A percentile compares a stretch with the other conserved stretches of the same genome.
phyloP scores from a whole-genome alignment of 2,329 filamentous ascomycete species.

The Aureobasidium sp. region DNA sequence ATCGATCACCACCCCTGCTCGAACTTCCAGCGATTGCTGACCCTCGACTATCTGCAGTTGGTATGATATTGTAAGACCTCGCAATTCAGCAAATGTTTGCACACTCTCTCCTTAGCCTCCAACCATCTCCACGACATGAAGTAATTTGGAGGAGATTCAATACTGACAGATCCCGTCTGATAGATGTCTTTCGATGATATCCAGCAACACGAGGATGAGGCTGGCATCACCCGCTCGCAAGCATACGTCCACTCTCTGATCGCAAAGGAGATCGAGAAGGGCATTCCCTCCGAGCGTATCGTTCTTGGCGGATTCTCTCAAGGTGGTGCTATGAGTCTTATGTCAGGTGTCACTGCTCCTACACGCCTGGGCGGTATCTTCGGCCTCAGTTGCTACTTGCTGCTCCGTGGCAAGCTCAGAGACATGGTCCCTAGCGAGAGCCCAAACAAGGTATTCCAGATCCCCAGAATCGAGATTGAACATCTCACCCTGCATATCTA shows the following conservation, averaged over 20 bases:
- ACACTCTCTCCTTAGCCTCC: background rate
- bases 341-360: conserved; percentile 65
- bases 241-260: conserved; percentile 73
- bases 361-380: conserved; percentile 81
- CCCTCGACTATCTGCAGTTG: conserved; percentile 38
- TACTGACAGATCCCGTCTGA: conserved; percentile 1
- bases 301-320: conserved; percentile 83
- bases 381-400: conserved; percentile 72
- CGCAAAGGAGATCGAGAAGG: conserved; percentile 67
- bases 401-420: conserved; percentile 57
- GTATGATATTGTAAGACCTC: conserved; percentile 65
- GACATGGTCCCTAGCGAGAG: conserved; percentile 45
- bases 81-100: conserved; percentile 21
- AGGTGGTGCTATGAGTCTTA: conserved; percentile 78
- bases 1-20: background rate
- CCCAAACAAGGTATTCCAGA: conserved; percentile 23
- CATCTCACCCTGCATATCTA: background rate
- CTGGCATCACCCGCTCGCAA: conserved; percentile 63
- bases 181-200: conserved; percentile 38
- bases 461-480: background rate
- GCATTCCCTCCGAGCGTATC: conserved; percentile 74
- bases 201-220: conserved; percentile 52
- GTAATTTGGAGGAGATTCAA: background rate
- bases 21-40: background rate
- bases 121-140: background rate